Evolutionary conservation across 1,284 basidiomycete genomes (phyloP), one percentile per base, ranked within the genome.

Genomic region (Sparassis latifolia): DNA sequence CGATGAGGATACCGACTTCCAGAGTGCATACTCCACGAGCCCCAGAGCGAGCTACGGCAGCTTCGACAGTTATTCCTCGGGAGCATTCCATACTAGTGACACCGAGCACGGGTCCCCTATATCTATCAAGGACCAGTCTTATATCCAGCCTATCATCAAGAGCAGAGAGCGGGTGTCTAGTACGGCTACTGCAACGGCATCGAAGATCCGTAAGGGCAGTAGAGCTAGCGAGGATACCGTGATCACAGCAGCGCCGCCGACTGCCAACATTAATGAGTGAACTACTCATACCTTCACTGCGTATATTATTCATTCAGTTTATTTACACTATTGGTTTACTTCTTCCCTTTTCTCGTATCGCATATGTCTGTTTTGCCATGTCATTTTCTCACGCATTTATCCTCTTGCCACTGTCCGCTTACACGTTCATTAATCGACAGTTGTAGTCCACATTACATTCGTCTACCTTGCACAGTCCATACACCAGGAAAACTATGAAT

Each of bases 1-100:
- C 56, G 88, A 89, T 57, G 89, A 87, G 33, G 87, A 90, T 59
- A 85, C 84, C 12, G 87, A 90, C 60, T 90, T 90, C 66, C 86
- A 89, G 66, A 90, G 87, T 57, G 87, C 88, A 38, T 89, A 87
- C 65, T 89, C 86, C 3, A 69, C 76, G 1, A 87, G 84, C 59
- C 84, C 86, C 9, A 76, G 84, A 2, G 77, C 71, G 45, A 86
- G 82, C 59, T 82, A 80, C 50, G 62, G 63, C 53, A 63, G 62
- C 55, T 57, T 67, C 49, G 64, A 67, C 47, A 56, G 60, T 38
- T 53, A 48, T 47, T 48, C 49, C 10, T 52, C 44, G 9, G 55
- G 57, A 48, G 51, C 53, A 28, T 55, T 61, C 42, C 54, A 54
- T 6, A 42, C 49, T 10, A 55, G 54, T 45, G 61, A 61, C 43